Percentiles rank a stretch among this genome's conserved stretches.
Conservation (phyloP, 2,329 filamentous ascomycete species). For the Xylariaceae sp. region DNA sequence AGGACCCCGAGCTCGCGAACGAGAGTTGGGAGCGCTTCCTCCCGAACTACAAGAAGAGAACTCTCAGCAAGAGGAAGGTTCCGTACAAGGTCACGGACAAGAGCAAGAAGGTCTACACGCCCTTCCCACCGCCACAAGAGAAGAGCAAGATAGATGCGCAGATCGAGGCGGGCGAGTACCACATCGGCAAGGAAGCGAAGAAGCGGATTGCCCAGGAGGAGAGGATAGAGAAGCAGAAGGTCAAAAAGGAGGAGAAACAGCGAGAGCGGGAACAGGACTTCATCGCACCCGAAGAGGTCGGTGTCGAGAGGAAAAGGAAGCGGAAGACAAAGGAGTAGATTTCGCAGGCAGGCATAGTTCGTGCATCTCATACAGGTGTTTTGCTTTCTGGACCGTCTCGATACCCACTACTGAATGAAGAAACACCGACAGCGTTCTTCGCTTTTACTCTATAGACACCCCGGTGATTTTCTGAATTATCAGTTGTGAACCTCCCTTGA, state of each 20-base stretch:
- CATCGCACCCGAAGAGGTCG: conserved; percentile 78
- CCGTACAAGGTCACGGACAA: conserved; percentile 92
- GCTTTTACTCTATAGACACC: background rate
- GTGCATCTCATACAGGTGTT: conserved; percentile 9
- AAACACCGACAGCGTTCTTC: background rate
- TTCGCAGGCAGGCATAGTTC: background rate
- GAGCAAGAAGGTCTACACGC: conserved; percentile 90
- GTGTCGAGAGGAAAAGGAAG: conserved; percentile 62
- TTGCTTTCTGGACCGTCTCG: conserved; percentile 12
- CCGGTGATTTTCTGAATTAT: background rate
- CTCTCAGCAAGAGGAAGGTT: conserved; percentile 78
- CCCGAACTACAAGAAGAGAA: conserved; percentile 95
- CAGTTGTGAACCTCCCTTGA: too few relatives aligned
- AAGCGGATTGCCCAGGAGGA: conserved; percentile 79
- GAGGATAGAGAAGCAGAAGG: conserved; percentile 79
- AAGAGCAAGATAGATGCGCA: conserved; percentile 99
- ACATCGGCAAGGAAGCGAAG: conserved; percentile 90
- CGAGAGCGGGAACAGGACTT: conserved; percentile 85
- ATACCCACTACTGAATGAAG: conserved; percentile 24
- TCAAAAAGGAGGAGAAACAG: conserved; percentile 86
- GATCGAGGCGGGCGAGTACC: conserved; percentile 98
- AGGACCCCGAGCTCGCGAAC: conserved; percentile 81
- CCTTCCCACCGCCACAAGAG: conserved; percentile 94
- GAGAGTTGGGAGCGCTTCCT: conserved; percentile 97
- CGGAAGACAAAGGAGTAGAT: conserved; percentile 55